Base-by-base conservation (phyloP, 2,329 filamentous ascomycete species). In the Phoma sp. region DNA sequence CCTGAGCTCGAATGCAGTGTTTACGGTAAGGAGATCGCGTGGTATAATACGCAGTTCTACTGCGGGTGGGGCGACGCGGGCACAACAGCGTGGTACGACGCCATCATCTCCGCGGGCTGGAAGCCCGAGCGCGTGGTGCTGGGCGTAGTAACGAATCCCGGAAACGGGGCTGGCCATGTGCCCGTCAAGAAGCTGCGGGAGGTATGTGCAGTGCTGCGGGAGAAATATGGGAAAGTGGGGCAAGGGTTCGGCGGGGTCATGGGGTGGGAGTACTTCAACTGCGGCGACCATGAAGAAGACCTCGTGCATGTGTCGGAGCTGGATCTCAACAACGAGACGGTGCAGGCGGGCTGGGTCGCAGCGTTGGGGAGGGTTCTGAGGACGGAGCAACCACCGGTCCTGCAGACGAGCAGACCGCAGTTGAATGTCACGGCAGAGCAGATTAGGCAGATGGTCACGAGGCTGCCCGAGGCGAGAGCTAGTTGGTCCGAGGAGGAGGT, bases 241-340 rank as follows among this genome's bases (percentile, higher is more conserved):
- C 61, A 48, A 1, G 78, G 78, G 1, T 95, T 96, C 71, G 93
- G 92, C 0, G 93, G 93, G 0, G 86, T 97, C 6, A 95, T 95
- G 87, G 91, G 91, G 2, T 97, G 93, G 93, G 93, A 97, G 77
- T 96, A 95, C 72, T 96, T 93, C 77, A 96, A 96, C 77, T 85
- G 88, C 9, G 73, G 72, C 13, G 66, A 69, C 23, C 60, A 61
- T 25, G 69, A 70, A 0, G 59, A 62, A 0, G 71, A 74, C 36
- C 13, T 72, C 9, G 62, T 65, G 4, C 65, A 73, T 7, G 61
- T 71, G 0, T 42, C 64, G 2, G 40, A 41, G 0, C 59, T 69
- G 4, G 61, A 67, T 0, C 40, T 70, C 1, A 56, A 60, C 22
- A 67, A 61, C 4, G 68, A 71, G 32, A 70, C 66, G 1, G 66